Percentiles rank a stretch among this genome's conserved stretches.
phyloP scores from a whole-genome alignment of 768 basidiomycete species.

The Pleurotus platypus region DNA sequence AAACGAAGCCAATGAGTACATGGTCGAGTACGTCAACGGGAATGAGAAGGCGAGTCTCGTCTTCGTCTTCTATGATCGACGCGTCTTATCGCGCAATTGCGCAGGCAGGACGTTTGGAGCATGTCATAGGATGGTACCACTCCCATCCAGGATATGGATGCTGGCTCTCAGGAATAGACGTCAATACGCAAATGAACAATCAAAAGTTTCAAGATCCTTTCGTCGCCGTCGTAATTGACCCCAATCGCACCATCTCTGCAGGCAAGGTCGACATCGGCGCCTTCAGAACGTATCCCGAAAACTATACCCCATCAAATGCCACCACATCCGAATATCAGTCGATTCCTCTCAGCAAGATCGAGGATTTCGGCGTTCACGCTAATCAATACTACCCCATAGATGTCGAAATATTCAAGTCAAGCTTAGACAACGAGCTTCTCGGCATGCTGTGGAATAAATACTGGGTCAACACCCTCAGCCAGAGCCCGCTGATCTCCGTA shows the following conservation, averaged over 20 bases:
- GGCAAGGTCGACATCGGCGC: slow-evolving; percentile 99
- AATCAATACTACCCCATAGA: slow-evolving; percentile 94
- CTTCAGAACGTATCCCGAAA: slow-evolving; percentile 96
- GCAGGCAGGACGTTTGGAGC: slow-evolving; percentile 80
- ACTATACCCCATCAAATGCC: slow-evolving; percentile 78
- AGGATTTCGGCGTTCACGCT: slow-evolving; percentile 98
- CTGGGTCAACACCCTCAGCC: slow-evolving; percentile 96
- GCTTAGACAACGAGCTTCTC: slow-evolving; percentile 81
- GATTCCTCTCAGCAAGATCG: slow-evolving; percentile 94
- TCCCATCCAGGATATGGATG: slow-evolving; percentile 99
- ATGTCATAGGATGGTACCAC: slow-evolving; percentile 96
- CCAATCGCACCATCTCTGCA: slow-evolving; percentile 96
- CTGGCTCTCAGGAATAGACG: slow-evolving; percentile 99
- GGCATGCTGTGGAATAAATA: slow-evolving; percentile 98
- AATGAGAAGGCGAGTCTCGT: slow-evolving; percentile 63
- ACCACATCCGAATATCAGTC: slow-evolving; percentile 87
- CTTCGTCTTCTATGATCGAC: neutral
- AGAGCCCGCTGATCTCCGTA: slow-evolving; percentile 90
- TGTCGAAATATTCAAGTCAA: slow-evolving; percentile 93
- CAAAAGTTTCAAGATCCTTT: slow-evolving; percentile 96
- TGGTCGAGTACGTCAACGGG: slow-evolving; percentile 88
- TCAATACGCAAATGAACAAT: slow-evolving; percentile 93
- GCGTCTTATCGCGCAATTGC: neutral
- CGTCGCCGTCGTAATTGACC: slow-evolving; percentile 96
- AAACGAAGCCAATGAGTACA: slow-evolving; percentile 95